These are phyloP conservation scores for Macrolepiota fuliginosa DNA, from an alignment of 768 basidiomycete species.

Conservation along the genomic window DNA sequence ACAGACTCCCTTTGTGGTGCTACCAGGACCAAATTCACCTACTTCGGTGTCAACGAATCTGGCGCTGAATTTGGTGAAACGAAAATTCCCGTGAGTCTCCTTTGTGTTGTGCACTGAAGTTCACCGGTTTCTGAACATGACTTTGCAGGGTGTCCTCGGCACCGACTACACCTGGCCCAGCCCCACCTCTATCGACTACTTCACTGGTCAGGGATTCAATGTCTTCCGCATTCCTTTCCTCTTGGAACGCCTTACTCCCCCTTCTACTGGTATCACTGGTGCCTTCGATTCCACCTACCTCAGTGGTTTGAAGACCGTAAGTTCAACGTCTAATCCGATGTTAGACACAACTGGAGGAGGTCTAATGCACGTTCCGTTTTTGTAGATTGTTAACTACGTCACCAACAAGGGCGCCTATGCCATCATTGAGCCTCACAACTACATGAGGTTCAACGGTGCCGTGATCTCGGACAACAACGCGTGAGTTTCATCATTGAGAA, in stretches of 20 bases:
- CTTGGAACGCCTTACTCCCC: conserved; percentile 55
- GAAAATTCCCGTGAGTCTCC: conserved; percentile 40
- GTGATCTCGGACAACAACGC: conserved; percentile 46
- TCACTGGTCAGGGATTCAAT: conserved; percentile 55
- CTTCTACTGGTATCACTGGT: conserved; percentile 51
- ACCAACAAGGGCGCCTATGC: conserved; percentile 58
- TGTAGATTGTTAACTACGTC: conserved; percentile 56
- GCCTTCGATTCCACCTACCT: conserved; percentile 53
- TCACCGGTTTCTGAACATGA: neutral
- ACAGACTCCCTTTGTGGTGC: conserved; percentile 9
- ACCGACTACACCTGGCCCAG: conserved; percentile 52
- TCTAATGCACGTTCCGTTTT: neutral
- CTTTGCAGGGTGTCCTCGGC: conserved; percentile 31
- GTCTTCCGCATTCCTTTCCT: conserved; percentile 62
- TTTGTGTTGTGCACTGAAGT: neutral
- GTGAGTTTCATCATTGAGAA: conserved; percentile 28
- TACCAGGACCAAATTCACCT: conserved; percentile 51
- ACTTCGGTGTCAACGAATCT: conserved; percentile 61
- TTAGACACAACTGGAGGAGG: neutral
- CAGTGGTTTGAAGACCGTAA: conserved; percentile 42
- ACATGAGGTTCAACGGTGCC: conserved; percentile 53
- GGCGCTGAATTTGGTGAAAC: conserved; percentile 60
- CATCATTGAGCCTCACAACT: conserved; percentile 62
- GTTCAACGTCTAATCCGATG: conserved; percentile 9
- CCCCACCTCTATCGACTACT: conserved; percentile 45